Evolutionary conservation across 2,329 filamentous ascomycete species (phyloP), one percentile per base, ranked within the genome.

Genomic region (Apiospora hydei): DNA sequence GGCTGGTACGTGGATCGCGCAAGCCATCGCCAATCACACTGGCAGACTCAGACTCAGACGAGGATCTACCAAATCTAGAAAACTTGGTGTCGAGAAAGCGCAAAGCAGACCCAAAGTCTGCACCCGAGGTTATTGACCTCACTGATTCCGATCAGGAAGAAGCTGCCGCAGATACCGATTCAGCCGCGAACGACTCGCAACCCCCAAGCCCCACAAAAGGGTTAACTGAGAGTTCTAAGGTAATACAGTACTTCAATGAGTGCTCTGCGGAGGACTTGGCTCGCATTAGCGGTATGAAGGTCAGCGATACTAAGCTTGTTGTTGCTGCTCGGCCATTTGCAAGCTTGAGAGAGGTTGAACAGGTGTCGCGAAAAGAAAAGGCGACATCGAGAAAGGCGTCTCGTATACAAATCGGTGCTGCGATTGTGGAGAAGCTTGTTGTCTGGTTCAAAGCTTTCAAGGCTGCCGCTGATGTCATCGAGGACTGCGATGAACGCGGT

Each of bases 241-340:
- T 98, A 8, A 85, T 98, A 41, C 88, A 91, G 10, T 97, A 95
- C 78, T 91, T 99, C 81, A 98, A 98, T 78, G 90, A 87, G 0
- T 96, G 94, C 80, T 90, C 90, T 6, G 84, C 90, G 13, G 88
- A 92, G 47, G 94, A 96, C 72, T 88, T 99, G 57, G 90, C 93
- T 1, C 95, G 97, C 76, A 91, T 98, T 73, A 94, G 94, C 0
- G 91, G 91, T 44, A 90, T 93, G 73, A 91, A 92, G 47, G 88
- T 92, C 75, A 89, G 91, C 7, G 87, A 91, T 67, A 91, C 95
- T 1, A 87, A 91, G 61, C 82, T 90, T 18, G 88, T 98, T 71
- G 84, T 97, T 14, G 88, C 89, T 1, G 88, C 93, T 73, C 91
- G 94, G 13, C 96, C 96, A 0, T 98, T 97, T 80, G 80, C 80